Evolutionary conservation across 2,329 filamentous ascomycete genomes (phyloP).

Genomic region (Penicillium occitanis): DNA sequence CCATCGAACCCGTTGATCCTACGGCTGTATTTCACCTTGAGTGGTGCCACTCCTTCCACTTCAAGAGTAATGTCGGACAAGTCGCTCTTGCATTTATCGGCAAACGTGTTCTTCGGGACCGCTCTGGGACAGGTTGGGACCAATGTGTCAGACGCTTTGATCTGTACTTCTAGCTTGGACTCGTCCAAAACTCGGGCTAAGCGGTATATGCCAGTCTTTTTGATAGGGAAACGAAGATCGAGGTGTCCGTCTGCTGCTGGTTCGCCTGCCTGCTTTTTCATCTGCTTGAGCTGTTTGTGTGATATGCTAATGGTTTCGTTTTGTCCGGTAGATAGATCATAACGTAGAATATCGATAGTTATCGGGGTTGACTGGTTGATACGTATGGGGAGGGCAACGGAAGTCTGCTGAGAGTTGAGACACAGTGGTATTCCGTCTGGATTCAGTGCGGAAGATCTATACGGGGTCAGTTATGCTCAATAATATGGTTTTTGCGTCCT

Average conservation of each 20-base stretch:
- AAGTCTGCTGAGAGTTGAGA: conserved; percentile 62
- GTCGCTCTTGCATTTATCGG: conserved; percentile 78
- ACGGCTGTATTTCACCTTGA: conserved; percentile 90
- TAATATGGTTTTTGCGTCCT: neutral
- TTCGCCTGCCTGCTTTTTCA: conserved; percentile 70
- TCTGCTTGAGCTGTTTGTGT: conserved; percentile 69
- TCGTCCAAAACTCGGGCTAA: conserved; percentile 85
- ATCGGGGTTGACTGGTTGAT: conserved; percentile 93
- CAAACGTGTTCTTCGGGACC: conserved; percentile 62
- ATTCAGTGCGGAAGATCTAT: conserved; percentile 79
- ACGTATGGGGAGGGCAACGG: conserved; percentile 73
- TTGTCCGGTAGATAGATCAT: conserved; percentile 76
- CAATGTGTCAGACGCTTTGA: conserved; percentile 71
- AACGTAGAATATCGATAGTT: conserved; percentile 81
- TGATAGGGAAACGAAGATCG: conserved; percentile 70
- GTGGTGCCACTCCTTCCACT: conserved; percentile 82
- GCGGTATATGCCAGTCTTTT: conserved; percentile 84
- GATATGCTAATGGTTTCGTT: conserved; percentile 79
- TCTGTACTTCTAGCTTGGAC: conserved; percentile 88
- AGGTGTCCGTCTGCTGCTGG: conserved; percentile 58
- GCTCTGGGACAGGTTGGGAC: conserved; percentile 85
- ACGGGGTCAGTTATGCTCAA: conserved; percentile 25
- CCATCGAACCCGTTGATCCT: conserved; percentile 79
- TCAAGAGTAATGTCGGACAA: conserved; percentile 81
- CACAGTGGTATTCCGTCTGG: conserved; percentile 79